A percentile compares a stretch with the other conserved stretches of the same genome.
Evolutionary conservation across 139 green algal genomes (phyloP).

Genomic region (Yamagishiella unicocca): DNA sequence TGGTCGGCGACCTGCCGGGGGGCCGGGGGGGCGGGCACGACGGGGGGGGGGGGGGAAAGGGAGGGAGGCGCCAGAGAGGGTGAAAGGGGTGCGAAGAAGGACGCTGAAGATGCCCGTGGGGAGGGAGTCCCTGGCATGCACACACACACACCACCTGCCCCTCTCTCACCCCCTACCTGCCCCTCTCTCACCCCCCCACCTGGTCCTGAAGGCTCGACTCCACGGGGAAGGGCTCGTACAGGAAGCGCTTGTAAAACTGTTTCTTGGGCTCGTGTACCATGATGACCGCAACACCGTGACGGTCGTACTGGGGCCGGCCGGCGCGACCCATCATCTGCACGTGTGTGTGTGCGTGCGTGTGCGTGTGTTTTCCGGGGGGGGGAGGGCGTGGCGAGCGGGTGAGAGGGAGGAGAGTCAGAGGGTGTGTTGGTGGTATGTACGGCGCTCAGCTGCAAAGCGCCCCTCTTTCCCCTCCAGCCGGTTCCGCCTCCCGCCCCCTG

Average conservation of each 20-base stretch:
- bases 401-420: neutral
- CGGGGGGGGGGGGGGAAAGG: neutral
- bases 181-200: constrained; percentile 52
- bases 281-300: constrained; percentile 92
- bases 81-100: no score
- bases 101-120: no score
- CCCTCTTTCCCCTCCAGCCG: neutral
- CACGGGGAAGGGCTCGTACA: constrained; percentile 99
- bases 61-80: neutral
- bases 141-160: neutral
- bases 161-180: neutral
- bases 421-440: no score
- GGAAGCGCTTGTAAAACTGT: constrained; percentile 99
- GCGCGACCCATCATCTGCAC: constrained; percentile 90
- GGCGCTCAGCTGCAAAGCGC: no score
- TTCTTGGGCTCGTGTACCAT: constrained; percentile 99
- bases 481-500: neutral
- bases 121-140: no score
- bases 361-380: constrained; percentile 95
- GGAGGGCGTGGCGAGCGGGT: constrained; percentile 60
- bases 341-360: neutral
- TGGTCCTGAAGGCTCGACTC: constrained; percentile 90
- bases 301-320: constrained; percentile 95
- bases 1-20: constrained; percentile 87
- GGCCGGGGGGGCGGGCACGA: neutral